These are phyloP conservation scores for Chlorella sp. DNA, from an alignment of 139 green algal genomes.

Conservation along the genomic window DNA sequence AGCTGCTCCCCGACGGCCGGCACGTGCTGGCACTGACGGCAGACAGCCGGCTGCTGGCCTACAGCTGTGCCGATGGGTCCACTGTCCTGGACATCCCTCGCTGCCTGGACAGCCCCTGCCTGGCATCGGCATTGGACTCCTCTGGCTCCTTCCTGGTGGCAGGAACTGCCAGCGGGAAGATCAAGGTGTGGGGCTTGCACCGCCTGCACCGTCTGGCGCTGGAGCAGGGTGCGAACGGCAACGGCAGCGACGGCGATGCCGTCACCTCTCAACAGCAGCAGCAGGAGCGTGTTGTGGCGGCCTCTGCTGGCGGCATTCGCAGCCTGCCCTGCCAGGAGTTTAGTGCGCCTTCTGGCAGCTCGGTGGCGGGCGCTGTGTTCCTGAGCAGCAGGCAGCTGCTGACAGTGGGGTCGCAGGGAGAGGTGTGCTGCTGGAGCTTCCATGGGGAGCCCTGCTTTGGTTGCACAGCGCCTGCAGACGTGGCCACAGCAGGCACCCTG, in stretches of 20 bases:
- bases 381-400: not conserved
- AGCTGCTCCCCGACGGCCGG: constrained; percentile 31
- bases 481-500: not conserved
- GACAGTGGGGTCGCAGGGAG: not conserved
- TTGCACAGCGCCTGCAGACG: not conserved
- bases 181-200: constrained; percentile 33
- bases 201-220: constrained; percentile 30
- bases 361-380: not conserved
- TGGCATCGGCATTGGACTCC: not conserved
- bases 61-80: not conserved
- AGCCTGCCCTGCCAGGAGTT: constrained; percentile 14
- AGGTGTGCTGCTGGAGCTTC: constrained; percentile 30
- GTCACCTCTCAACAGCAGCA: not conserved
- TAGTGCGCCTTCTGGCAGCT: not conserved
- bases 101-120: not conserved
- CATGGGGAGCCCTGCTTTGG: not conserved
- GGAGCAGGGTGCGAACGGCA: not conserved
- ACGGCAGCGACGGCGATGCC: not conserved
- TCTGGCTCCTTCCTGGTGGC: constrained; percentile 9
- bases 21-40: constrained; percentile 35
- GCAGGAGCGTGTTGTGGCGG: too few species aligned
- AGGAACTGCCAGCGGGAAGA: not conserved
- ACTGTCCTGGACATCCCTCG: not conserved
- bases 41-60: constrained; percentile 38
- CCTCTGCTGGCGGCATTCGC: not conserved